A percentile compares a stretch with the other conserved stretches of the same genome.
Conservation (phyloP, 257 asterid species). For the Marsdenia floribunda region DNA sequence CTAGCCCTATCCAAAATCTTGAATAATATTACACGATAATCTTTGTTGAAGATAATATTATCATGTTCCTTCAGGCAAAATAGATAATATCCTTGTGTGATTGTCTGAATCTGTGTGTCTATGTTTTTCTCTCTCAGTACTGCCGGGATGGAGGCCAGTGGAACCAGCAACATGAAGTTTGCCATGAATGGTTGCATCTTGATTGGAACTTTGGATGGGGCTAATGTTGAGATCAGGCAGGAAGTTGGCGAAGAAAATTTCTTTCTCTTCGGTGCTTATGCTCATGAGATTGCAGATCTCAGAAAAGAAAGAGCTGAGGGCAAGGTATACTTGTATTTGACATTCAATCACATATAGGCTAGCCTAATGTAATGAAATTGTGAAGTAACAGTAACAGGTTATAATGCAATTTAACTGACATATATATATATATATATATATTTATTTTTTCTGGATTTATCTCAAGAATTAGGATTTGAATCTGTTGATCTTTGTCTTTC, state of each 20-base stretch:
- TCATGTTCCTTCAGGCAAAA: background rate
- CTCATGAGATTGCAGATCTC: constrained; percentile 73
- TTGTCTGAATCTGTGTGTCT: constrained; percentile 9
- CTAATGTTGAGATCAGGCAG: constrained; percentile 82
- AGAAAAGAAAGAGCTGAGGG: constrained; percentile 79
- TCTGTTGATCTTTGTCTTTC: background rate
- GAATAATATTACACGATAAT: background rate
- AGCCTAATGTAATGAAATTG: background rate
- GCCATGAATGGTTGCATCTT: constrained; percentile 78
- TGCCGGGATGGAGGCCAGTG: constrained; percentile 97
- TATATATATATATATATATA: too few species aligned
- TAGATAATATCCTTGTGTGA: background rate
- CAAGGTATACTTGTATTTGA: constrained; percentile 37
- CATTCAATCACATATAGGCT: background rate
- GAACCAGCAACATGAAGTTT: constrained; percentile 93
- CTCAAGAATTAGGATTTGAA: background rate
- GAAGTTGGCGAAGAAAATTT: constrained; percentile 87
- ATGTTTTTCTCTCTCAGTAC: constrained; percentile 39
- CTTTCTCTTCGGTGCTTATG: constrained; percentile 85
- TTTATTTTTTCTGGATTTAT: background rate
- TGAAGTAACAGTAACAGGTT: background rate
- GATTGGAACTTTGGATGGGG: constrained; percentile 87
- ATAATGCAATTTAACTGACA: background rate
- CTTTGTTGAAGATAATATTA: constrained; percentile 1
- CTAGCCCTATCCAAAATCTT: background rate